phyloP scores from a whole-genome alignment of 2,329 filamentous ascomycete genomes.

The Exophiala bonariae region DNA sequence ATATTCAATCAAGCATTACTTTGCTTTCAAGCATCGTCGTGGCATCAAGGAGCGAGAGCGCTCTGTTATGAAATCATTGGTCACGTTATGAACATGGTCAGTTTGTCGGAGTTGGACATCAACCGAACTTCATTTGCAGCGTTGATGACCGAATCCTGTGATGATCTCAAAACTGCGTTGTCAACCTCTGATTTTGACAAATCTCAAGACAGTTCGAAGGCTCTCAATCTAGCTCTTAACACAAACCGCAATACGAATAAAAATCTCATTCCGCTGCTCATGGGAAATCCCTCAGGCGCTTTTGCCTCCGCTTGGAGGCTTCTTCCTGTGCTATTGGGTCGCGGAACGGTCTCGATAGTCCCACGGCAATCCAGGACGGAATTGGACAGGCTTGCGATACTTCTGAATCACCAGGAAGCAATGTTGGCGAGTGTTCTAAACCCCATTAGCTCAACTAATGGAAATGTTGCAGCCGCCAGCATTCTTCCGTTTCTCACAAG shows the following conservation, averaged over 20 bases:
- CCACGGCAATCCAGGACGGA: constrained; percentile 58
- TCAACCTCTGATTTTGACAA: neutral
- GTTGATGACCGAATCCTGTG: constrained; percentile 68
- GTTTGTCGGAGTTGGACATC: constrained; percentile 66
- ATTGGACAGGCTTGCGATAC: constrained; percentile 77
- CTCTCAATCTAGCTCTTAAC: neutral
- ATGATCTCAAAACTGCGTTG: constrained; percentile 55
- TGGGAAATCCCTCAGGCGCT: constrained; percentile 31
- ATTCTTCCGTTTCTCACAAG: constrained; percentile 77
- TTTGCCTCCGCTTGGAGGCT: constrained; percentile 62
- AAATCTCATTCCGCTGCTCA: neutral
- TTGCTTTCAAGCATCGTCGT: constrained; percentile 61
- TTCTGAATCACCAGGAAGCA: constrained; percentile 66
- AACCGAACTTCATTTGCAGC: constrained; percentile 63
- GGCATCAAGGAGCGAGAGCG: constrained; percentile 55
- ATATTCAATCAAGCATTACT: constrained; percentile 71
- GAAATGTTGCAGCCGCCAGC: constrained; percentile 64
- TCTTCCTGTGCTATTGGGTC: constrained; percentile 58
- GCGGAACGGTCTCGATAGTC: constrained; percentile 62
- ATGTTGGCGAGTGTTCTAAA: constrained; percentile 83
- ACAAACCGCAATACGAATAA: constrained; percentile 1
- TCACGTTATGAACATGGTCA: constrained; percentile 61
- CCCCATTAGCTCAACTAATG: constrained; percentile 65
- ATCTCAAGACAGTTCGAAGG: neutral
- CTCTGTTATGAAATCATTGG: constrained; percentile 61